A percentile compares a stretch with the other conserved stretches of the same genome.
Evolutionary conservation across 192 early-diverging fungal species (phyloP).

Genomic region (Obelidium mucronatum): DNA sequence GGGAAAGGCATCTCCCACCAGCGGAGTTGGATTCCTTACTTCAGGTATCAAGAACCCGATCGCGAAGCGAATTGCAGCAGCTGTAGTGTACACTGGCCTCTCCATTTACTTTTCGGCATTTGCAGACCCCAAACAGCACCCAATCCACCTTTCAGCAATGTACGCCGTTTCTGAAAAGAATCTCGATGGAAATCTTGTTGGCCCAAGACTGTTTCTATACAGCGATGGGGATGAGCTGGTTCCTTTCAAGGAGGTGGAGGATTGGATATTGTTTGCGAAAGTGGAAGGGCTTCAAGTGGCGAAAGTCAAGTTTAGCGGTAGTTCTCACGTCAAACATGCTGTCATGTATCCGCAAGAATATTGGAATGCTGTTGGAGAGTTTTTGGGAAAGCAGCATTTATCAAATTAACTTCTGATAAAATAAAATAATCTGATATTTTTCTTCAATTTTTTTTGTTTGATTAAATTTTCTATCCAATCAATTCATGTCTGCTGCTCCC

Average conservation of each 20-base stretch:
- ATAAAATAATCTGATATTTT: no score
- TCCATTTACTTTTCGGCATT: background rate
- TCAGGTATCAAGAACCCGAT: background rate
- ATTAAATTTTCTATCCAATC: no score
- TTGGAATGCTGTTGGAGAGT: background rate
- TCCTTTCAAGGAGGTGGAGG: background rate
- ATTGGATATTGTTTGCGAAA: background rate
- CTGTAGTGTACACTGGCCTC: background rate
- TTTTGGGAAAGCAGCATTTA: background rate
- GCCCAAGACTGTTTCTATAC: slow-evolving; percentile 5
- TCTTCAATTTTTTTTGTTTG: no score
- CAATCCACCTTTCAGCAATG: background rate
- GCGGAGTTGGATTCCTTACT: background rate
- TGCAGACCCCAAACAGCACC: background rate
- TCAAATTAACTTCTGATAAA: no score
- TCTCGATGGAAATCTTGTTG: background rate
- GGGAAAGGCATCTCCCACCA: background rate
- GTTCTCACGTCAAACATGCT: slow-evolving; percentile 7
- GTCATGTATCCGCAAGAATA: background rate
- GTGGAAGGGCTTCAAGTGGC: slow-evolving; percentile 14
- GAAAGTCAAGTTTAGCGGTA: background rate
- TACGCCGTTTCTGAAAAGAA: background rate
- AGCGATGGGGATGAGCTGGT: slow-evolving; percentile 7
- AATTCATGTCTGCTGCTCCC: no score
- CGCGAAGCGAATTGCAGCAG: background rate